phyloP scores from a whole-genome alignment of 257 asterid genomes.

The Paulownia fortunei region DNA sequence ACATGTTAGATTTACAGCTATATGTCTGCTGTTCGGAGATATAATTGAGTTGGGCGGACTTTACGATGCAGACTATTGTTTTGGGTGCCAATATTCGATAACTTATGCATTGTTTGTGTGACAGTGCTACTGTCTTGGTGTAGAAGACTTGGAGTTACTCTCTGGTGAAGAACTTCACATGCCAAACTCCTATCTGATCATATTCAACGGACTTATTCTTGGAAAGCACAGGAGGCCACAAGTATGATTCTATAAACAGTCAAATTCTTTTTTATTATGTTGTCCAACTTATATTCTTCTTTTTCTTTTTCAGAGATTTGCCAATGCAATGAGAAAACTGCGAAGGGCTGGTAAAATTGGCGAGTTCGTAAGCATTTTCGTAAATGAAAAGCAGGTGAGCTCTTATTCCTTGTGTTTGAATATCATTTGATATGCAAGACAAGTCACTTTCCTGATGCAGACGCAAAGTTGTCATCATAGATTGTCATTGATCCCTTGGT shows the following conservation, averaged over 20 bases:
- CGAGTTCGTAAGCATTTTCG: constrained; percentile 91
- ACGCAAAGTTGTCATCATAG: neutral
- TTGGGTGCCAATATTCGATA: constrained; percentile 8
- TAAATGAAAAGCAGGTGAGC: constrained; percentile 87
- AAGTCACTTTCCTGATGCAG: constrained; percentile 19
- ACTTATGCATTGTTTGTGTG: constrained; percentile 35
- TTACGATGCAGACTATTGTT: constrained; percentile 8
- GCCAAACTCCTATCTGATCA: constrained; percentile 77
- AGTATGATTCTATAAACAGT: constrained; percentile 41
- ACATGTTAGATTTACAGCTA: neutral
- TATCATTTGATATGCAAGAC: neutral
- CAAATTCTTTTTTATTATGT: constrained; percentile 2
- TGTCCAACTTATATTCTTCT: constrained; percentile 13
- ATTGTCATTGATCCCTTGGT: neutral
- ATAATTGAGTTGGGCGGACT: constrained; percentile 22
- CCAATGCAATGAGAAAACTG: constrained; percentile 75
- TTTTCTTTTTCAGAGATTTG: constrained; percentile 60
- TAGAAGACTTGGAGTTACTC: constrained; percentile 77
- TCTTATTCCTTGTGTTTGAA: constrained; percentile 8
- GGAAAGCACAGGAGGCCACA: constrained; percentile 91
- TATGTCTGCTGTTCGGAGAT: neutral
- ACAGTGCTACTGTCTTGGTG: constrained; percentile 86
- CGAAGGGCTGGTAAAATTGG: constrained; percentile 91
- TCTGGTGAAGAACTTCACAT: constrained; percentile 94
- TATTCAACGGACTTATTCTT: constrained; percentile 88